Evolutionary conservation across 2,329 filamentous ascomycete species (phyloP).

Genomic region (Intubia oerlemansii): DNA sequence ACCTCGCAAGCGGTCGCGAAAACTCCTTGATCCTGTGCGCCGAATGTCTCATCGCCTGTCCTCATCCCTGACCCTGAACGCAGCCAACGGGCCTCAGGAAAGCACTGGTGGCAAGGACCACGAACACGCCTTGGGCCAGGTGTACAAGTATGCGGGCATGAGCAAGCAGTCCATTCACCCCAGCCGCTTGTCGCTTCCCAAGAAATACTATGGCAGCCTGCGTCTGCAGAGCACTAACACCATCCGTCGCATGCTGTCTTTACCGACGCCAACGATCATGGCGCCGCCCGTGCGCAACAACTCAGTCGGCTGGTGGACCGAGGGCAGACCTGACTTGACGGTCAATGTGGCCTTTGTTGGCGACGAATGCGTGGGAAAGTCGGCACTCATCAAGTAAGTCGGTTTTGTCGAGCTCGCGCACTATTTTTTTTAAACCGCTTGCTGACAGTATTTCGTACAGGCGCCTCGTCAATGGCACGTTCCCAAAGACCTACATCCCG

Average conservation of each 20-base stretch:
- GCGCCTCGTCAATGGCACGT: slow-evolving; percentile 6
- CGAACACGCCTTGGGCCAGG: too few species aligned
- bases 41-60: slow-evolving; percentile 7
- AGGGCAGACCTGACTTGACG: slow-evolving; percentile 7
- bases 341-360: slow-evolving; percentile 8
- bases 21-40: slow-evolving; percentile 5
- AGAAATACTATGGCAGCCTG: slow-evolving; percentile 1
- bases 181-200: slow-evolving; percentile 3
- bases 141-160: slow-evolving; percentile 2
- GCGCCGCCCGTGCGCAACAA: background rate
- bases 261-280: background rate
- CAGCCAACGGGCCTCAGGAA: too few species aligned
- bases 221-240: slow-evolving; percentile 2
- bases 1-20: slow-evolving; percentile 6
- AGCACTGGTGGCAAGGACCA: too few species aligned
- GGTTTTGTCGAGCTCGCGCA: too few species aligned
- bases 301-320: slow-evolving; percentile 2
- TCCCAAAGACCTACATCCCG: slow-evolving; percentile 5
- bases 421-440: too few species aligned
- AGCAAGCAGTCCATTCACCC: slow-evolving; percentile 1
- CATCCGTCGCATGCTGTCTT: slow-evolving; percentile 4
- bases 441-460: too few species aligned
- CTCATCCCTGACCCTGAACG: slow-evolving; percentile 4
- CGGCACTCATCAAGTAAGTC: slow-evolving; percentile 7
- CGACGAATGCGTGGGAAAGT: slow-evolving; percentile 8